phyloP scores from a whole-genome alignment of 2,329 filamentous ascomycete genomes.

The Aspergillus proliferans region DNA sequence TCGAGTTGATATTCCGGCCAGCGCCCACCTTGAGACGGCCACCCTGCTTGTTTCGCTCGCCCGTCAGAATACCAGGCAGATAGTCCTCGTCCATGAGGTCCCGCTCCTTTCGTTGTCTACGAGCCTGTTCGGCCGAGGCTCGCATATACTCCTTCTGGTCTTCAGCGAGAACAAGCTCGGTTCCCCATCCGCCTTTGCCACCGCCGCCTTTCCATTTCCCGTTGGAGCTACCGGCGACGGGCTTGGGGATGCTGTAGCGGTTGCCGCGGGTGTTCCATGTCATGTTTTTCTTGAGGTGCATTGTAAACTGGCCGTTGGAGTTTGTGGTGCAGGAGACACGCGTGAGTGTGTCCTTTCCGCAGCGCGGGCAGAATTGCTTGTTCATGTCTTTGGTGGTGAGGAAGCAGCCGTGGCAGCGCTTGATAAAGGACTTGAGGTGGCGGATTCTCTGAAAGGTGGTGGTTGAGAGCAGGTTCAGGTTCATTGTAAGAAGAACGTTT shows the following conservation, averaged over 20 bases:
- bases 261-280: conserved; percentile 94
- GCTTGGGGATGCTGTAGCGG: conserved; percentile 87
- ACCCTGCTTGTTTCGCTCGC: conserved; percentile 60
- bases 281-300: conserved; percentile 91
- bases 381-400: conserved; percentile 72
- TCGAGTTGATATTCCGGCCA: conserved; percentile 79
- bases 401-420: conserved; percentile 94
- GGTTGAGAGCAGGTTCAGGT: conserved; percentile 79
- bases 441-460: conserved; percentile 68
- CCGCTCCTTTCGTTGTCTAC: conserved; percentile 55
- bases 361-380: conserved; percentile 88
- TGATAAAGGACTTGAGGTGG: conserved; percentile 78
- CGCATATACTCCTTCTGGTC: conserved; percentile 89
- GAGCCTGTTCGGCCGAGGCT: conserved; percentile 57
- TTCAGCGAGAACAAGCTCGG: conserved; percentile 75
- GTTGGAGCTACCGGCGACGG: conserved; percentile 71
- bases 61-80: conserved; percentile 75
- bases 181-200: conserved; percentile 82
- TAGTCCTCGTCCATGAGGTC: conserved; percentile 96
- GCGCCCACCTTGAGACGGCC: conserved; percentile 75
- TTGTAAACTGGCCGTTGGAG: conserved; percentile 67
- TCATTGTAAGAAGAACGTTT: conserved; percentile 91
- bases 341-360: conserved; percentile 79
- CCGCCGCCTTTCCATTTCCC: conserved; percentile 64
- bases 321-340: conserved; percentile 82